Base-by-base conservation (phyloP, 2,329 filamentous ascomycete species). In the Sarocladiaceae sp. region DNA sequence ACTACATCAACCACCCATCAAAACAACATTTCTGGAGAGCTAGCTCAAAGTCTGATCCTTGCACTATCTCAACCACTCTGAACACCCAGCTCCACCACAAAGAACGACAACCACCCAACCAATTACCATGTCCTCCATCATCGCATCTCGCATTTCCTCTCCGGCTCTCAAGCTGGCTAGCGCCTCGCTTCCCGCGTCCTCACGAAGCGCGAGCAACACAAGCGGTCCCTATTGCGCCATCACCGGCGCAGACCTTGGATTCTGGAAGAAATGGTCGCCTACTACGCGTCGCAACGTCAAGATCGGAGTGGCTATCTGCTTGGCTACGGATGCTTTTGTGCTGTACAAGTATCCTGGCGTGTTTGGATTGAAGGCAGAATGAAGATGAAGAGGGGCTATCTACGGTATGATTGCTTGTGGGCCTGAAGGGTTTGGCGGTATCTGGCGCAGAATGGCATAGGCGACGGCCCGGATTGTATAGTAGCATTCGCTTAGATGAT, bases 241-340 rank as follows among this genome's bases (percentile, higher is more conserved):
- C 3, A 18, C 47, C 6, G 17, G 35, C 11, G 26, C 22, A 23
- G 35, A 25, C 55, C 37, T 35, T 46, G 53, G 26, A 59, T 56
- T 53, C 22, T 67, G 64, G 64, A 64, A 54, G 50, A 64, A 55
- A 15, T 57, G 66, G 2, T 61, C 61, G 17, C 59, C 60, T 3
- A 58, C 56, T 51, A 59, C 61, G 17, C 61, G 62, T 7, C 60
- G 58, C 42, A 61, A 65, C 28, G 54, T 59, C 31, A 50, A 58
- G 18, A 55, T 58, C 31, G 59, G 62, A 8, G 20, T 59, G 4
- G 54, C 50, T 6, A 49, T 55, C 7, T 50, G 59, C 37, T 47
- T 58, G 5, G 57, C 54, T 3, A 48, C 60, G 2, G 65, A 68
- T 44, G 51, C 57, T 20, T 61, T 59, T 22, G 35, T 67, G 6